A percentile compares a stretch with the other conserved stretches of the same genome.
phyloP scores from a whole-genome alignment of 2,329 filamentous ascomycete species.

The Ceratocystis albifundus region DNA sequence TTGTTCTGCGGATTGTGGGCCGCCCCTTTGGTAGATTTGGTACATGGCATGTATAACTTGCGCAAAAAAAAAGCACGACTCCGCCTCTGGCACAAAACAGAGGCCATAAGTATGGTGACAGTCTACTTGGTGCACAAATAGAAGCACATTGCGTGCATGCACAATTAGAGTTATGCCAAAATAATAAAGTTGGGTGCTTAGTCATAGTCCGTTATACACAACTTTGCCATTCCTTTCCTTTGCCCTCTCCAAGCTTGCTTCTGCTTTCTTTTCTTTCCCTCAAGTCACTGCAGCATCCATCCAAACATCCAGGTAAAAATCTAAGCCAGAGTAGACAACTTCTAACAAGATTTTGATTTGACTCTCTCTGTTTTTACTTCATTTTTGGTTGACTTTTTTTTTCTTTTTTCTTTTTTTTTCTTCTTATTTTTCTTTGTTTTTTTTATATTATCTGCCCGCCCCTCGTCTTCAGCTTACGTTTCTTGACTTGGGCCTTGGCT shows the following conservation, averaged over 20 bases:
- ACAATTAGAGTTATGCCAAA: not conserved
- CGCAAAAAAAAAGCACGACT: not conserved
- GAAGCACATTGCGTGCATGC: too few relatives aligned
- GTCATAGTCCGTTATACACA: too few relatives aligned
- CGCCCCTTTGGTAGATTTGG: not conserved
- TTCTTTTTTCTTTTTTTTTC: not conserved
- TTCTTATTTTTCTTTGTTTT: not conserved
- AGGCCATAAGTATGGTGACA: not conserved
- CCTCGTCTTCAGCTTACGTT: not conserved
- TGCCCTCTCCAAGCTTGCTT: not conserved
- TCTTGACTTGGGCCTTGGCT: too few relatives aligned
- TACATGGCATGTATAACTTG: conserved; percentile 2
- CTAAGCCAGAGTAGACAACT: too few relatives aligned
- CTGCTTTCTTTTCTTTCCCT: conserved; percentile 4
- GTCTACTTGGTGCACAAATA: too few relatives aligned
- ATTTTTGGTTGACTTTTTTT: not conserved
- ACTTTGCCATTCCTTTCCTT: not conserved
- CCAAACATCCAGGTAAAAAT: not conserved
- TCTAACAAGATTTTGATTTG: not conserved
- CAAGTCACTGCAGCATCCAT: not conserved
- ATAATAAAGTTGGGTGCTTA: too few relatives aligned
- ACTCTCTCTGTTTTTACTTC: not conserved
- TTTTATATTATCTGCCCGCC: conserved; percentile 2
- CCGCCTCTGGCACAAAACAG: not conserved
- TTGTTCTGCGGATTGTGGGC: not conserved